Evolutionary conservation across 768 basidiomycete genomes (phyloP).

Genomic region (Heimioporus sp.): DNA sequence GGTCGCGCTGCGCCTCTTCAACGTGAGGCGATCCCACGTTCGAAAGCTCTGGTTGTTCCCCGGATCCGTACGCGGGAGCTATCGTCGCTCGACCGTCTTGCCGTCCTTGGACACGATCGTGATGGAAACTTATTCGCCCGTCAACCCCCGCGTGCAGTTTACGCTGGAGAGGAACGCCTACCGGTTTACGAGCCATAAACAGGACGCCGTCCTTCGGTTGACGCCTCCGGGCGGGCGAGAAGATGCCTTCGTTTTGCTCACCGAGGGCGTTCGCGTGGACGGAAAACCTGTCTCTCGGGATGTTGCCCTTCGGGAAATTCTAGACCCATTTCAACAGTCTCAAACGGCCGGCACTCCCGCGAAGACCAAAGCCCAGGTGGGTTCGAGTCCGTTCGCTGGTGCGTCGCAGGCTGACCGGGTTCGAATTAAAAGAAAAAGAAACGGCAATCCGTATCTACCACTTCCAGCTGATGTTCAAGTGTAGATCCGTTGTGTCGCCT

Average conservation of each 20-base stretch:
- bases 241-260: conserved; percentile 21
- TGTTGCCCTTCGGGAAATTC: conserved; percentile 21
- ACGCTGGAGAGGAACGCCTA: conserved; percentile 25
- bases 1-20: conserved; percentile 27
- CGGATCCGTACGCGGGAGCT: conserved; percentile 19
- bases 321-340: conserved; percentile 15
- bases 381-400: conserved; percentile 1
- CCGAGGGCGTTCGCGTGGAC: conserved; percentile 25
- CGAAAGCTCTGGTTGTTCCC: conserved; percentile 33
- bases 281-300: conserved; percentile 19
- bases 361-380: conserved; percentile 17
- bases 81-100: conserved; percentile 14
- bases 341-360: neutral
- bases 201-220: conserved; percentile 20
- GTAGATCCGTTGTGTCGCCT: too few relatives aligned
- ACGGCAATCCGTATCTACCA: neutral
- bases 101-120: conserved; percentile 27
- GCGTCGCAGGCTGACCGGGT: conserved; percentile 5
- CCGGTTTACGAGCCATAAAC: conserved; percentile 17
- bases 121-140: conserved; percentile 20
- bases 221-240: conserved; percentile 9
- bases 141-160: conserved; percentile 20
- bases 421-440: conserved; percentile 20
- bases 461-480: conserved; percentile 6
- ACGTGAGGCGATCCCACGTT: conserved; percentile 25